Evolutionary conservation across 2,329 filamentous ascomycete genomes (phyloP), one percentile per base, ranked within the genome.

Genomic region (Arthrinium puccinioides): DNA sequence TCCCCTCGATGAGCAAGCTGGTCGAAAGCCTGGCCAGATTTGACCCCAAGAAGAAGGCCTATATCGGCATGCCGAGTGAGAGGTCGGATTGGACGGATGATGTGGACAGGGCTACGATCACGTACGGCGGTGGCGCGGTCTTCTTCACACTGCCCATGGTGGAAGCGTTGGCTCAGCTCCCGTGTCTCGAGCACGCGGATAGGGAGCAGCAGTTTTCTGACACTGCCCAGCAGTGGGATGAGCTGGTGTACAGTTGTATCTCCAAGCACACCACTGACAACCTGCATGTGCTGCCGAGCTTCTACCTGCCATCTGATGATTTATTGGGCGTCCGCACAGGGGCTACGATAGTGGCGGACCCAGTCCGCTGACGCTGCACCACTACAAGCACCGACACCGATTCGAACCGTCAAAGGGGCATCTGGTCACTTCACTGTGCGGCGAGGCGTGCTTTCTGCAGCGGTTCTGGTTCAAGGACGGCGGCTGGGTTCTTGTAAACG

Each of bases 401-500:
- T 54, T 69, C 26, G 57, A 60, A 14, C 54, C 63, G n/a, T 59
- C 57, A 43, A 54, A 57, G 33, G 65, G 63, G 1, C 65, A 69
- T 43, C 49, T 63, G 9, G 59, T 70, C 14, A 54, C 64, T 0
- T 59, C 62, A 19, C 50, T 59, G 8, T 69, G 66, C 44, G 67
- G 67, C 15, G 64, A 69, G 37, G 53, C 57, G 9, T 69, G 66
- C 45, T 70, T 69, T 48, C 57, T 70, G 44, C 66, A 69, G 46
- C 61, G 66, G 6, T 70, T 66, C 42, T 48, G 55, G 21, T 70
- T 70, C 49, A 36, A 37, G 4, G 53, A 49, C 26, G 65, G 69
- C 46, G 56, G 61, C 46, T 72, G 67, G 67, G 56, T 70, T 4
- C 55, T 72, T 5, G 61, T 67, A 29, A 70, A 69, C 42, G 68